phyloP scores from a whole-genome alignment of 805 yeast species.

The Ogataea allantospora region DNA sequence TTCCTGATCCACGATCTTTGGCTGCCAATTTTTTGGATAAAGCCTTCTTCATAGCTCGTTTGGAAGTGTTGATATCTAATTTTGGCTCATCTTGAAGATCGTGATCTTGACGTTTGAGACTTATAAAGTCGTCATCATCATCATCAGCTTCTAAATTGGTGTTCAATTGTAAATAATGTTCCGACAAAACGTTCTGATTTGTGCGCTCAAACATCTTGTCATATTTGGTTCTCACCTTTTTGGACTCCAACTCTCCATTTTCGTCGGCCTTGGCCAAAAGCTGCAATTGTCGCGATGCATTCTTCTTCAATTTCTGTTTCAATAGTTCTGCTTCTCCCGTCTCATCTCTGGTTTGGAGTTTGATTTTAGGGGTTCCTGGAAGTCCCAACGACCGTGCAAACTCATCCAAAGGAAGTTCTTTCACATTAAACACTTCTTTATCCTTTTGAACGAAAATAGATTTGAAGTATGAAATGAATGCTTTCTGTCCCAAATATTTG shows the following conservation, averaged over 20 bases:
- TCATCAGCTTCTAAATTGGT: slow-evolving; percentile 36
- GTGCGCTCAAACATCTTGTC: slow-evolving; percentile 95
- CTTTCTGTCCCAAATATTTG: slow-evolving; percentile 92
- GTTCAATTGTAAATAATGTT: slow-evolving; percentile 78
- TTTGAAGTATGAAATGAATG: slow-evolving; percentile 86
- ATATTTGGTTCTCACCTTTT: slow-evolving; percentile 75
- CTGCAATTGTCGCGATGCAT: slow-evolving; percentile 69
- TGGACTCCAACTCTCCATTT: slow-evolving; percentile 57
- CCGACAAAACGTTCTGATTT: slow-evolving; percentile 88
- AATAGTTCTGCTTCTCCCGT: slow-evolving; percentile 41
- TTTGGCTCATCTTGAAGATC: slow-evolving; percentile 63
- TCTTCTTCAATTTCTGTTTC: slow-evolving; percentile 68
- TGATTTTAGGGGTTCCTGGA: slow-evolving; percentile 95
- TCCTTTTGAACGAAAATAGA: slow-evolving; percentile 85
- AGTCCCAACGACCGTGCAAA: slow-evolving; percentile 87
- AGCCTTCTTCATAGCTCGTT: slow-evolving; percentile 81
- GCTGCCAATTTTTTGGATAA: slow-evolving; percentile 77
- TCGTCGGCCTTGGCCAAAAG: slow-evolving; percentile 55
- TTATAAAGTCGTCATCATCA: slow-evolving; percentile 65
- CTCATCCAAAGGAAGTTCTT: slow-evolving; percentile 73
- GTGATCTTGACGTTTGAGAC: slow-evolving; percentile 77
- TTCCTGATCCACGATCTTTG: slow-evolving; percentile 61
- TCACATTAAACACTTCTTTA: slow-evolving; percentile 78
- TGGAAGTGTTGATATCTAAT: slow-evolving; percentile 65
- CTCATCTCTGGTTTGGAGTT: slow-evolving; percentile 48